Evolutionary conservation across 1,139 yeast genomes (phyloP).

Genomic region (Taphrina communis): DNA sequence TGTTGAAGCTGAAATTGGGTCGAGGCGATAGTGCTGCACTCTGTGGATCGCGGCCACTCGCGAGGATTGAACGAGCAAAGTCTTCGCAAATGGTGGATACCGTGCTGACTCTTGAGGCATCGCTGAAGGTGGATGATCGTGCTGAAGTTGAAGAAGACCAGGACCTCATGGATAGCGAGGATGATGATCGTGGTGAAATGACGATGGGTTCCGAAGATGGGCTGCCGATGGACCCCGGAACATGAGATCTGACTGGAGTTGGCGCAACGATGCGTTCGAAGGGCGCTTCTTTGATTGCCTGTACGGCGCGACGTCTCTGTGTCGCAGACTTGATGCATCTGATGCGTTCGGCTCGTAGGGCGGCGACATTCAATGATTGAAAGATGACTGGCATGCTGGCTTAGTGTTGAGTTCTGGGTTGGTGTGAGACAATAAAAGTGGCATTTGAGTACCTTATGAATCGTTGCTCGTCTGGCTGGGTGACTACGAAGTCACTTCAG

Average conservation of each 20-base stretch:
- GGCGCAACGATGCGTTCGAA: constrained; percentile 7
- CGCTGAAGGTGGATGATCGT: background rate
- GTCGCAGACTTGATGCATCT: background rate
- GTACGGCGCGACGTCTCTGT: background rate
- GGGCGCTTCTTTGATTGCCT: background rate
- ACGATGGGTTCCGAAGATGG: constrained; percentile 3
- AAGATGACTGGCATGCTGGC: constrained; percentile 1
- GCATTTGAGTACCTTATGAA: constrained; percentile 12
- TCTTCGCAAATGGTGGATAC: constrained; percentile 22
- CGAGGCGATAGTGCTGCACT: too few species aligned
- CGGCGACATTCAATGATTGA: background rate
- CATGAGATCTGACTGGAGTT: constrained; percentile 1
- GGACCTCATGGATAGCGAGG: background rate
- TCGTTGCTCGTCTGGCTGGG: background rate
- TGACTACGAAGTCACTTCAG: background rate
- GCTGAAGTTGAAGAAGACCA: background rate
- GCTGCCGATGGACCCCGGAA: constrained; percentile 13
- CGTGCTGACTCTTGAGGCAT: background rate
- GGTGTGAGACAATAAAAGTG: constrained; percentile 12
- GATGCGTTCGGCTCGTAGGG: constrained; percentile 1
- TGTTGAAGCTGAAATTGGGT: too few species aligned
- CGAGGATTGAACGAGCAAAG: constrained; percentile 1
- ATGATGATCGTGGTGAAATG: background rate
- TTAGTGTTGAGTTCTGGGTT: background rate
- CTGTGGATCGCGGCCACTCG: background rate